Evolutionary conservation across 176 grass and related monocot species (phyloP).

Genomic region (Hordeum marinum): DNA sequence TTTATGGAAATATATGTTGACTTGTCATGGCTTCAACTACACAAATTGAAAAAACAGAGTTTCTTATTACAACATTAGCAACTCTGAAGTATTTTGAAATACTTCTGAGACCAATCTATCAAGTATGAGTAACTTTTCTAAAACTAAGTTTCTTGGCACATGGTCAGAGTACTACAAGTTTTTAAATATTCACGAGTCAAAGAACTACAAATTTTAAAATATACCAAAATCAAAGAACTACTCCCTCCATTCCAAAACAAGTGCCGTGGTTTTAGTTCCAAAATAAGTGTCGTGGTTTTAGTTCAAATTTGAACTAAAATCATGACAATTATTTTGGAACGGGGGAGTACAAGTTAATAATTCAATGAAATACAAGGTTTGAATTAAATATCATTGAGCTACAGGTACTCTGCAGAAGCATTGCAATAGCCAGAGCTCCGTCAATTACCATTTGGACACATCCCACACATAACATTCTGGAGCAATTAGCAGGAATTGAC

Average conservation of each 20-base stretch:
- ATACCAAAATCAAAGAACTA: background rate
- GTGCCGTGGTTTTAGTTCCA: no score
- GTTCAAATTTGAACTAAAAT: no score
- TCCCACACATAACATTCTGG: background rate
- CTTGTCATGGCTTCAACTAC: background rate
- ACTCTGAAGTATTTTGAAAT: background rate
- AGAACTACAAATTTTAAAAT: background rate
- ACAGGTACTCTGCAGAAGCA: background rate
- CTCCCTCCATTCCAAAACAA: no score
- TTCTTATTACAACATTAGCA: slow-evolving; percentile 6
- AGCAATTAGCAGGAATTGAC: background rate
- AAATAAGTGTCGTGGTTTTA: no score
- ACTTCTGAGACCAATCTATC: background rate
- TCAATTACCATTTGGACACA: background rate
- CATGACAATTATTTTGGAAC: no score
- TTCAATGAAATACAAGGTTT: background rate
- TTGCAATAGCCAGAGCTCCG: background rate
- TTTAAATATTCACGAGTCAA: background rate
- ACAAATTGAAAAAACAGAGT: background rate
- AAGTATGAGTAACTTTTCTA: background rate
- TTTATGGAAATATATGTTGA: background rate
- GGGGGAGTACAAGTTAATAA: background rate
- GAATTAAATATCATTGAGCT: background rate
- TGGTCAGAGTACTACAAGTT: background rate
- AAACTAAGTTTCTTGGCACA: background rate